phyloP scores from a whole-genome alignment of 2,329 filamentous ascomycete species.

The Cryphonectria naterciae region DNA sequence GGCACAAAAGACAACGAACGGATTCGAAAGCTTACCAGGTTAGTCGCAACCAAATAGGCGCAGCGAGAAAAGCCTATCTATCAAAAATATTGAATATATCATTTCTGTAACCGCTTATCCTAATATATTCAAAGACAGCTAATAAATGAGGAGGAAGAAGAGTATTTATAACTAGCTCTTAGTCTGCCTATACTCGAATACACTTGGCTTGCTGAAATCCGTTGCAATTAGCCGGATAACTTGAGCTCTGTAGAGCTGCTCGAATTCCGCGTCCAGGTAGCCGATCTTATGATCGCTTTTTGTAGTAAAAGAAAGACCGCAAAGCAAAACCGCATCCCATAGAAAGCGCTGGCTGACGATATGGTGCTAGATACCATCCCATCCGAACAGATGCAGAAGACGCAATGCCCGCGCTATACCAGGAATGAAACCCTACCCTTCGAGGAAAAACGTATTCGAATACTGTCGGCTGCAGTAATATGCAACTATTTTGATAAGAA shows the following conservation, averaged over 20 bases:
- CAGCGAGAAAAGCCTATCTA: slow-evolving; percentile 26
- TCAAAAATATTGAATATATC: slow-evolving; percentile 36
- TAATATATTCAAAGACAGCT: slow-evolving; percentile 13
- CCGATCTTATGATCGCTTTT: slow-evolving; percentile 17
- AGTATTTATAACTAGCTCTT: slow-evolving; percentile 24
- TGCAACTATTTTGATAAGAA: slow-evolving; percentile 17
- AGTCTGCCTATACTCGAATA: slow-evolving; percentile 25
- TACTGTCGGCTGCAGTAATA: slow-evolving; percentile 15
- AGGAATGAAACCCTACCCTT: slow-evolving; percentile 18
- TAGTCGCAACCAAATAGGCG: too few species aligned
- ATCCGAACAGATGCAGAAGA: slow-evolving; percentile 17
- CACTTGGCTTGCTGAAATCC: slow-evolving; percentile 16
- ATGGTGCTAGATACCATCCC: slow-evolving; percentile 13
- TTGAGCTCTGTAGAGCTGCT: slow-evolving; percentile 5
- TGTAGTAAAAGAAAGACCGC: slow-evolving; percentile 27
- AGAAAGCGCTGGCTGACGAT: slow-evolving; percentile 3
- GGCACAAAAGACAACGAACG: too few species aligned
- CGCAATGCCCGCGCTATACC: slow-evolving; percentile 26
- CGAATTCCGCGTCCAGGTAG: slow-evolving; percentile 11
- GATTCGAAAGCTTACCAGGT: too few species aligned
- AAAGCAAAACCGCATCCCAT: slow-evolving; percentile 12
- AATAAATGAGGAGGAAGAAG: slow-evolving; percentile 30
- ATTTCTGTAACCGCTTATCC: slow-evolving; percentile 28
- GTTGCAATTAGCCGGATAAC: slow-evolving; percentile 22
- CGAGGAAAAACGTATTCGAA: slow-evolving; percentile 20